Base-by-base conservation (phyloP, 176 grass and related monocot genomes). In the Carex kokanica region DNA sequence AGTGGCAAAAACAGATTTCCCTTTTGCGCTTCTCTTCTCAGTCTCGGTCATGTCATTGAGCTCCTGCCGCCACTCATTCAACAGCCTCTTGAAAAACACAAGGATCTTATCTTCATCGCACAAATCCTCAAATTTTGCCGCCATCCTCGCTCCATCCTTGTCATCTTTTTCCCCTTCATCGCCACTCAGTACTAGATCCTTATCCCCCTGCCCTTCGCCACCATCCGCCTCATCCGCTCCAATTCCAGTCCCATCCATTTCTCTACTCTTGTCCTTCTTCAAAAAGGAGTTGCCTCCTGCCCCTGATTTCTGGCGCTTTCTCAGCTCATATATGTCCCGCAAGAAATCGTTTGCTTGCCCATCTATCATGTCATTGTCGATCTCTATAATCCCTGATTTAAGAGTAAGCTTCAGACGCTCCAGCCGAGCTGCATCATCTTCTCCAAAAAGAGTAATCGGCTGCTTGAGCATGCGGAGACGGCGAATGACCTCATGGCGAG, bases 341-440 rank as follows among this genome's bases (percentile, higher is more conserved):
- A 94, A 90, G 84, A 98, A 94, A 57, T 98, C 95, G 20, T 98
- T 98, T 24, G 92, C 90, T 87, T 98, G 95, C 6, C 92, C 95
- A 51, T 98, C 95, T 0, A 81, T 91, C 87, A 98, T 98, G 78
- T 98, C 89, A 53, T 87, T 85, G 70, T 94, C 95, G 32, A 92
- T 88, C 8, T 94, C 95, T 0, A 98, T 31, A n/a, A 87, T 78
- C 1, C 91, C 89, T 9, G 89, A 95, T 87, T 99, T 91, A 54
- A 99, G 88, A 64, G 87, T 74, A 14, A 87, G 73, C 86, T 93
- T 93, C 74, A 93, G 83, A 68, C 89, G 96, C 15, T 80, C 84
- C 75, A 95, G 86, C 47, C 89, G 89, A 24, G 81, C 86, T 15
- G 81, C 93, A 21, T 95, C 91, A 23, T 99, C 91, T 88, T 99